Percentiles rank a stretch among this genome's conserved stretches.
These are phyloP conservation scores for Rhizomucor miehei DNA, from an alignment of 371 early-diverging fungal species.

Conservation along the genomic window DNA sequence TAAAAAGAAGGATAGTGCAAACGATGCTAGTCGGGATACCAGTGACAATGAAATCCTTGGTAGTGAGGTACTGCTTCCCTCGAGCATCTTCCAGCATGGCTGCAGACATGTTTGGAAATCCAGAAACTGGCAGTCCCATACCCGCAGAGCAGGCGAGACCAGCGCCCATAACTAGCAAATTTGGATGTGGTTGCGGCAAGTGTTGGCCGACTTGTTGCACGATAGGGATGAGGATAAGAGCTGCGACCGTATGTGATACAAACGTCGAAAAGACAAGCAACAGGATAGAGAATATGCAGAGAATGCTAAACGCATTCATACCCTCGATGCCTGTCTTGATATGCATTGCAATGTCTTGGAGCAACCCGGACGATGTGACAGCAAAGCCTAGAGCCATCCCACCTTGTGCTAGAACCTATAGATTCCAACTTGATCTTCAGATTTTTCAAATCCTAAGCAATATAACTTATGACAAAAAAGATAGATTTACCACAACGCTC, in stretches of 20 bases:
- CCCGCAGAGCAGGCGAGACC: slow-evolving; percentile 36
- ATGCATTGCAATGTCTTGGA: slow-evolving; percentile 66
- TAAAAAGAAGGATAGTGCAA: slow-evolving; percentile 63
- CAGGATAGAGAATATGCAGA: slow-evolving; percentile 60
- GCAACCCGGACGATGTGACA: slow-evolving; percentile 83
- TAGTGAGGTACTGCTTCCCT: slow-evolving; percentile 81
- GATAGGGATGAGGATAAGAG: slow-evolving; percentile 76
- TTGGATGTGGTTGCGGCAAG: slow-evolving; percentile 74
- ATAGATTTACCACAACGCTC: slow-evolving; percentile 79
- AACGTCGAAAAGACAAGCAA: slow-evolving; percentile 83
- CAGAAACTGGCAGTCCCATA: slow-evolving; percentile 26
- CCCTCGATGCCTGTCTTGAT: slow-evolving; percentile 62
- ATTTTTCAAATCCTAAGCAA: not conserved
- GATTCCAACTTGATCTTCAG: no score
- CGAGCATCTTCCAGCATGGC: slow-evolving; percentile 86
- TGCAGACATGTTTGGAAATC: slow-evolving; percentile 90
- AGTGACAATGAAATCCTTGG: slow-evolving; percentile 77
- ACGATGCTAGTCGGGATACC: slow-evolving; percentile 76
- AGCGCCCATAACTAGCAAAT: slow-evolving; percentile 80
- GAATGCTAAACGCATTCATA: slow-evolving; percentile 58
- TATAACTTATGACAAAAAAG: slow-evolving; percentile 48
- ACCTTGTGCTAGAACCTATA: slow-evolving; percentile 79
- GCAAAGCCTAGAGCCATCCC: slow-evolving; percentile 87
- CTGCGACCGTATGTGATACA: slow-evolving; percentile 91
- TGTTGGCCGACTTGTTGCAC: slow-evolving; percentile 68